A percentile compares a stretch with the other conserved stretches of the same genome.
Evolutionary conservation across 2,329 filamentous ascomycete genomes (phyloP).

Genomic region (Nothopassalora personata): DNA sequence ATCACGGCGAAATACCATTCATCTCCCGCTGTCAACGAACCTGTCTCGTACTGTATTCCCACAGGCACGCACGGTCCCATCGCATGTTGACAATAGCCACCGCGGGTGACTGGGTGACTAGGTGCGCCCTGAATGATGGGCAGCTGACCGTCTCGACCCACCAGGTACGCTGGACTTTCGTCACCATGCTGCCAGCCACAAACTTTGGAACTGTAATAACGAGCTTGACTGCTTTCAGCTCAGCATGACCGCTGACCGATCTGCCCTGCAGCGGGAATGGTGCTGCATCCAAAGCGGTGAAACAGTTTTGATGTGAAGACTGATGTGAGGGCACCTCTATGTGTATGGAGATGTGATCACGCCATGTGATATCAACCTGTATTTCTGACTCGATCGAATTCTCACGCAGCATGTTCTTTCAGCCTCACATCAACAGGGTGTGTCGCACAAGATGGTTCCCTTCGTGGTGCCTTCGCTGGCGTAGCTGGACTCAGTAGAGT

Average conservation of each 20-base stretch:
- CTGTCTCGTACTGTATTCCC: not conserved
- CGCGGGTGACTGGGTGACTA: not conserved
- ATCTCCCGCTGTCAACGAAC: not conserved
- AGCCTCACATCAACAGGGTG: not conserved
- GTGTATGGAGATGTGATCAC: not conserved
- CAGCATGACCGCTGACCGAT: not conserved
- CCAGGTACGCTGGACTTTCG: not conserved
- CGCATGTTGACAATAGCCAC: not conserved
- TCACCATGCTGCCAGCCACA: not conserved
- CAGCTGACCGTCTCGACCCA: not conserved
- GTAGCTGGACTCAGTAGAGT: not conserved
- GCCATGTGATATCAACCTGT: too few relatives aligned
- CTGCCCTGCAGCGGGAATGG: not conserved
- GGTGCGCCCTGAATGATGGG: not conserved
- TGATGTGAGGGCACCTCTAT: not conserved
- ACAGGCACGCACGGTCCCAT: too few relatives aligned
- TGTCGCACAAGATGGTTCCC: not conserved
- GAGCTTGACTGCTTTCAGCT: not conserved
- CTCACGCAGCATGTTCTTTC: not conserved
- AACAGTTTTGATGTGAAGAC: not conserved
- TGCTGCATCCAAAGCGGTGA: not conserved
- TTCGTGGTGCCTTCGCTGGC: not conserved
- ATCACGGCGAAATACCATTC: not conserved
- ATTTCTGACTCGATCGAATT: not conserved
- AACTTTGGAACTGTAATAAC: not conserved